These are phyloP conservation scores for Firmiana major DNA, from an alignment of 345 rosid species.

Conservation along the genomic window DNA sequence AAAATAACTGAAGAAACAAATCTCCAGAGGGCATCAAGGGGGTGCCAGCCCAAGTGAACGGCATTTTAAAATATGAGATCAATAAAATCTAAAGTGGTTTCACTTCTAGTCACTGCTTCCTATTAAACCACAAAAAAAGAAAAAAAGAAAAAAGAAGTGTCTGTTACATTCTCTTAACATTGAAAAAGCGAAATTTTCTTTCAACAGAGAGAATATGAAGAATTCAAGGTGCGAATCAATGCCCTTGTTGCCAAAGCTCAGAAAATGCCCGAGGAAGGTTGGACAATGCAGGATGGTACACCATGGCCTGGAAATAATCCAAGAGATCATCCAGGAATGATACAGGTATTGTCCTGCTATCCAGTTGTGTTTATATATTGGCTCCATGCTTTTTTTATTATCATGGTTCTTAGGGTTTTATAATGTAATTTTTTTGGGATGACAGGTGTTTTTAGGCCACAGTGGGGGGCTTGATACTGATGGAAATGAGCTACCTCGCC, in stretches of 20 bases:
- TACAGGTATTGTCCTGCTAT: constrained; percentile 47
- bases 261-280: constrained; percentile 99
- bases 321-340: constrained; percentile 99
- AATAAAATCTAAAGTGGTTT: neutral
- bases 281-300: constrained; percentile 99
- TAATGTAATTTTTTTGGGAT: constrained; percentile 3
- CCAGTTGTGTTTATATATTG: neutral
- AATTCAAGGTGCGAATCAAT: constrained; percentile 96
- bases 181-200: neutral
- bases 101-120: neutral
- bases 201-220: constrained; percentile 95
- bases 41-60: neutral
- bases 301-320: constrained; percentile 99
- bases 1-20: neutral
- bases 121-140: too few species aligned
- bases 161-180: neutral
- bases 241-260: constrained; percentile 99
- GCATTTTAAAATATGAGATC: neutral
- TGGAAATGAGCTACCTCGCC: constrained; percentile 98
- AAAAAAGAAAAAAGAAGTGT: neutral
- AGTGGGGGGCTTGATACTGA: constrained; percentile 97
- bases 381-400: neutral
- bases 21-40: neutral
- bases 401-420: neutral
- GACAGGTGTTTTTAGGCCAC: constrained; percentile 94